phyloP scores from a whole-genome alignment of 768 basidiomycete genomes.

The Rickenella mellea region DNA sequence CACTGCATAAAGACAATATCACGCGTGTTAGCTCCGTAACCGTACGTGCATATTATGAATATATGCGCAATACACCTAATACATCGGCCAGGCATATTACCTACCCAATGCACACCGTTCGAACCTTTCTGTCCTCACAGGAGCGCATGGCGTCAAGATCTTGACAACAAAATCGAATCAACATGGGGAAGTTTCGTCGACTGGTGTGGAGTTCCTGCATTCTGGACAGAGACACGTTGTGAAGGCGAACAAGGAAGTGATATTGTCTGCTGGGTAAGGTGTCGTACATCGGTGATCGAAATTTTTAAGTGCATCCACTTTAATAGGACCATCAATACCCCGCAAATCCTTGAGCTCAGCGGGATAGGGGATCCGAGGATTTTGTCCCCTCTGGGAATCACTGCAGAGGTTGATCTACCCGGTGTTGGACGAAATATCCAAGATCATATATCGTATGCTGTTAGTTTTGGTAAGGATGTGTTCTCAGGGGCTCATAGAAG shows the following conservation, averaged over 20 bases:
- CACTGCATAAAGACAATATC: too few relatives aligned
- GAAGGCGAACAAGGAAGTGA: slow-evolving; percentile 28
- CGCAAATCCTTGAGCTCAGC: slow-evolving; percentile 31
- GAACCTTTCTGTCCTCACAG: slow-evolving; percentile 6
- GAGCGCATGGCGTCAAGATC: slow-evolving; percentile 8
- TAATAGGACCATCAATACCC: slow-evolving; percentile 19
- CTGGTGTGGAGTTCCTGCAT: slow-evolving; percentile 21
- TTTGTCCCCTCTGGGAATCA: slow-evolving; percentile 20
- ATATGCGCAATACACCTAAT: too few relatives aligned
- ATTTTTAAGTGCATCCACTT: not conserved
- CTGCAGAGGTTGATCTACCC: slow-evolving; percentile 24
- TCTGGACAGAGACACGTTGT: slow-evolving; percentile 13
- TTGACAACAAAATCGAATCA: not conserved
- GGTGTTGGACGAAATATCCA: slow-evolving; percentile 32
- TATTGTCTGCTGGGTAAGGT: slow-evolving; percentile 16
- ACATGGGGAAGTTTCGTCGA: slow-evolving; percentile 13
- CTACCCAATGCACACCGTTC: slow-evolving; percentile 1
- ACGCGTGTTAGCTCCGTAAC: too few relatives aligned
- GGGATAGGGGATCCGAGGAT: slow-evolving; percentile 27
- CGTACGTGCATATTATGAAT: too few relatives aligned
- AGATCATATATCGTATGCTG: slow-evolving; percentile 17
- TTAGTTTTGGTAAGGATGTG: not conserved
- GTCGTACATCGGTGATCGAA: too few relatives aligned
- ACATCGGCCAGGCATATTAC: slow-evolving; percentile 7
- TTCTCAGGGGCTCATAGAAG: not conserved